phyloP scores from a whole-genome alignment of 2,329 filamentous ascomycete species.

The Sarocladium brachiariae region DNA sequence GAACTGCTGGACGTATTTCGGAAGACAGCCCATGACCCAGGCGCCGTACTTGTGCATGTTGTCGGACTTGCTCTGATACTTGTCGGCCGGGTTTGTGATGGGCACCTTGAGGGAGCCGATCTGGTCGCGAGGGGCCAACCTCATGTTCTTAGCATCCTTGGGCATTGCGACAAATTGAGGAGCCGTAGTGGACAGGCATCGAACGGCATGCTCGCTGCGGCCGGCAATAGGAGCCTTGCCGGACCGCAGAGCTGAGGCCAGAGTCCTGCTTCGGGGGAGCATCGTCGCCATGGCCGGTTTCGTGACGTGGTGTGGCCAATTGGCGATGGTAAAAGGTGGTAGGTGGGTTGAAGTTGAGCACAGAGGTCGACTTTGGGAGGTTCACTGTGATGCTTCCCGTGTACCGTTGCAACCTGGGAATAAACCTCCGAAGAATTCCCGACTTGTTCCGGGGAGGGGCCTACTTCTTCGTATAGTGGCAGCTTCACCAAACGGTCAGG shows the following conservation, averaged over 20 bases:
- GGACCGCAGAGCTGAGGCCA: conserved; percentile 51
- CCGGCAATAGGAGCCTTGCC: conserved; percentile 35
- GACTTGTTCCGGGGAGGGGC: conserved; percentile 11
- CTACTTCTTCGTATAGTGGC: conserved; percentile 1
- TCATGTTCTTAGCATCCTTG: conserved; percentile 59
- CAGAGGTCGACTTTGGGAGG: conserved; percentile 19
- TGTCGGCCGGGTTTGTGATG: conserved; percentile 87
- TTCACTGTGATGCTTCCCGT: conserved; percentile 19
- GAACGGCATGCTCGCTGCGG: conserved; percentile 30
- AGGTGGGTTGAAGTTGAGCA: not conserved
- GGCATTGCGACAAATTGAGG: conserved; percentile 46
- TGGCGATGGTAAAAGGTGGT: conserved; percentile 23
- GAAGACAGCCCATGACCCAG: conserved; percentile 93
- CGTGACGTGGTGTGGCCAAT: conserved; percentile 36
- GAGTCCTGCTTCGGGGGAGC: conserved; percentile 47
- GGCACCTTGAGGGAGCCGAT: conserved; percentile 65
- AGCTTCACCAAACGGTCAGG: not conserved
- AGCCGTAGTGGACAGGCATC: conserved; percentile 45
- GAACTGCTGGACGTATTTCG: conserved; percentile 98
- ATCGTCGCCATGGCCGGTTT: conserved; percentile 51
- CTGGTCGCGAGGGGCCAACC: conserved; percentile 52
- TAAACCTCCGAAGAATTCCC: conserved; percentile 24
- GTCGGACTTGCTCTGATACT: conserved; percentile 80
- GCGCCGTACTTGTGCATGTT: conserved; percentile 89
- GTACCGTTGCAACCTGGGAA: not conserved